Base-by-base conservation (phyloP, 1,139 yeast species). In the Saccharomyces hybrid region DNA sequence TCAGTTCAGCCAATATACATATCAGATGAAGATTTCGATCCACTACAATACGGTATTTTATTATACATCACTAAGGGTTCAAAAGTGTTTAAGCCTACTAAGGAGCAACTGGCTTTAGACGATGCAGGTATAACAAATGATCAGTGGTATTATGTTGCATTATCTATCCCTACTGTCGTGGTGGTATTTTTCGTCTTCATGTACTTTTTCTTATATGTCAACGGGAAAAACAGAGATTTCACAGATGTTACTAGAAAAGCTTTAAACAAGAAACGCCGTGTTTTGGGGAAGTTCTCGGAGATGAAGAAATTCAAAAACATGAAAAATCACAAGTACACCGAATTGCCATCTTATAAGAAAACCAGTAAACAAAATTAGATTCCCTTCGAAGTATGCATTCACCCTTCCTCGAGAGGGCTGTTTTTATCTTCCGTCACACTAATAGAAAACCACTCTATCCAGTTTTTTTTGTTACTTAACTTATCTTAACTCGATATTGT, bases 81-180 rank as follows among this genome's bases (percentile, higher is more conserved):
- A 14, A 77, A 76, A 55, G 90, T 87, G 26, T 73, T 75, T 55
- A 87, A 84, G 64, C 81, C 77, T 47, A 76, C 81, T 27, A 78
- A 80, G 60, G 77, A 73, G 53, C 83, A 81, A 64, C 74, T 81
- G 68, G 78, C 77, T 53, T 67, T 73, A 52, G 76, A 77, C 58
- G 80, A 79, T 59, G 82, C 80, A 53, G 88, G 84, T 51, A 82
- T 84, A 53, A 78, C 78, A 1, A 73, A 79, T 55, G 83, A 82
- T 59, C 81, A 82, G 57, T 86, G 84, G 64, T 85, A 84, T 64
- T 85, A 86, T 64, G 76, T 84, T 60, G 79, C 82, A 49, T 74
- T 87, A 63, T 75, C 86, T 7, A 78, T 87, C 67, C 96, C 96
- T n/a, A 79, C 88, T 0, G 75, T 79, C 55, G 88, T 86, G 31